Base-by-base conservation (phyloP, 2,329 filamentous ascomycete species). In the Colletotrichum sp. region DNA sequence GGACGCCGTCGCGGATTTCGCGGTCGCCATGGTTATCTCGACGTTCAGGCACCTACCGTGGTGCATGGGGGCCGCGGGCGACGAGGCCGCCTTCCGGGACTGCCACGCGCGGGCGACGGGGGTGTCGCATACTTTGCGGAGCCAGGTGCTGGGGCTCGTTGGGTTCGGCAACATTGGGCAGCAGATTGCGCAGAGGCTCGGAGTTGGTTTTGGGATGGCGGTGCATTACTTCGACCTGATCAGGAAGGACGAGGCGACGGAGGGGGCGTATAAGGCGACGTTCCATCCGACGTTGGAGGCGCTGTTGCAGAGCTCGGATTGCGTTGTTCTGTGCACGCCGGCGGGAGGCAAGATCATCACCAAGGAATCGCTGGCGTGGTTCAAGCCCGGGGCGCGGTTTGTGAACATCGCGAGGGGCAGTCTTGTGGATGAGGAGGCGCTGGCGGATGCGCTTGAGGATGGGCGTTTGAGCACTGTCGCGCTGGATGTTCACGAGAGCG, bases 1-100 rank as follows among this genome's bases (percentile, higher is more conserved):
- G 8, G 93, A 95, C 78, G 90, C 93, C 6, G 93, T 95, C 2
- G 93, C 93, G 65, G 93, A 95, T 81, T 90, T 93, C 75, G 90
- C 92, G 21, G 86, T 94, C 54, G 92, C 91, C 78, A 88, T 93
- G 77, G 90, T 95, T 77, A 89, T 95, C 64, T 89, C 90, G 11
- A 91, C 90, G 16, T 95, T 94, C 84, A 91, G 93, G 66, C 87
- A 90, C 59, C 87, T 95, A 15, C 87, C 90, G 2, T 94, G 92
- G 90, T 92, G 89, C 75, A 87, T 90, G 65, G 79, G 85, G 3
- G 81, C 87, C 5, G 78, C 85, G 0, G 76, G 80, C 0, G 77
- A 83, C 15, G 72, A 82, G 4, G 69, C 76, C 0, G 38, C 77
- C 31, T 94, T 94, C 80, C 80, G 82, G 27, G 84, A 89, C 74